Evolutionary conservation across 257 asterid genomes (phyloP), one percentile per base, ranked within the genome.

Genomic region (Linaria vulgaris): DNA sequence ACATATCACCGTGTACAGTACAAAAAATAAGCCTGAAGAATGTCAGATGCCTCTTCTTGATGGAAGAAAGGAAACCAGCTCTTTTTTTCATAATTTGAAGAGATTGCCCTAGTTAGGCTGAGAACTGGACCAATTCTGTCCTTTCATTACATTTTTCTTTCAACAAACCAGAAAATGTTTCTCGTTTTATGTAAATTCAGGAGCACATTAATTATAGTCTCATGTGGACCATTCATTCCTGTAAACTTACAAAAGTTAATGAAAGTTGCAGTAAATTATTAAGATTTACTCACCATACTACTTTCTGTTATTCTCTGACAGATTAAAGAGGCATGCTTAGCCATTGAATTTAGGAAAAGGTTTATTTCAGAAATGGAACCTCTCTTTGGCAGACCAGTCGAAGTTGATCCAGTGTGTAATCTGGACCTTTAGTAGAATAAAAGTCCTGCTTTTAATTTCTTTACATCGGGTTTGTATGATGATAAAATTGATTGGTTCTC

Each of bases 331-430:
- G 96, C 99, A 58, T 87, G 90, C 61, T 70, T 80, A 38, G 78
- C 81, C 19, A 78, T 90, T 22, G 97, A 90, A 77, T 69, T 73
- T 66, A 83, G 99, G 78, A 83, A 95, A 71, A 84, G 72, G 64
- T 81, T 87, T 61, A 85, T 94, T 56, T 53, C 63, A 68, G 88
- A 85, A 49, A 76, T 87, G 80, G 88, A 75, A 55, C 90, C 91
- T 67, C 78, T 57, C 60, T 76, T 94, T 60, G 97, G 99, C 68
- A 80, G 95, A 67, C 96, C 97, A 14, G 24, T 90, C 64, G 99
- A 90, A 80, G 92, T 91, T 59, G 97, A 94, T 83, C 84, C 92
- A 59, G 99, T 94, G 44, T 57, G 87, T 61, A 56, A 22, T 58
- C 61, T 70, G 68, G 68, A 63, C 48, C 75, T 63, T 25, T 22